A percentile compares a stretch with the other conserved stretches of the same genome.
Evolutionary conservation across 1,284 basidiomycete species (phyloP).

Genomic region (Paramarasmius palmivorus): DNA sequence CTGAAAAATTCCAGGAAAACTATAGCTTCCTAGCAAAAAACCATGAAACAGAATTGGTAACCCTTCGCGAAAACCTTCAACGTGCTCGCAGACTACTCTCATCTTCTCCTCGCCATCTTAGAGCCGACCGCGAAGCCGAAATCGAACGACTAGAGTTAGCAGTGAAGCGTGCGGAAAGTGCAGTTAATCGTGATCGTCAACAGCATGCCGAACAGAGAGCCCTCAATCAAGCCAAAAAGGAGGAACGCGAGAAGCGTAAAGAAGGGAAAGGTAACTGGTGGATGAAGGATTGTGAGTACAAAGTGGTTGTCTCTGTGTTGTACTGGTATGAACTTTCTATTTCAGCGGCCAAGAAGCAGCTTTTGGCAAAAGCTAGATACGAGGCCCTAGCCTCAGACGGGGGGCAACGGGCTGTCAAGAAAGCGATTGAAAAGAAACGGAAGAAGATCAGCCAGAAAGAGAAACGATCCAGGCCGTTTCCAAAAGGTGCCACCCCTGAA

Average conservation of each 20-base stretch:
- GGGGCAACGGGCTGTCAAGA: constrained; percentile 81
- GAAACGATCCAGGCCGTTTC: constrained; percentile 80
- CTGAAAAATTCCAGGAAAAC: constrained; percentile 68
- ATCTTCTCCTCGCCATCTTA: constrained; percentile 65
- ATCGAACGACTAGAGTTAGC: constrained; percentile 76
- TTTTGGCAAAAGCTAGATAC: constrained; percentile 74
- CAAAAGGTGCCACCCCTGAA: constrained; percentile 26
- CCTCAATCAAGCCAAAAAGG: constrained; percentile 56
- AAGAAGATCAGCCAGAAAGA: constrained; percentile 89
- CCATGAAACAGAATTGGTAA: constrained; percentile 67
- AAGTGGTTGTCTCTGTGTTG: no score
- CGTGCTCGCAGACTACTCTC: constrained; percentile 69
- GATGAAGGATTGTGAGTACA: constrained; percentile 78
- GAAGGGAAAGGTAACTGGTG: constrained; percentile 85
- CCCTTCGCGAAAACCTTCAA: constrained; percentile 67
- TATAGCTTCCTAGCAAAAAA: constrained; percentile 81
- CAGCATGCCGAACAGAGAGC: constrained; percentile 73
- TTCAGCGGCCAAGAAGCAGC: constrained; percentile 75
- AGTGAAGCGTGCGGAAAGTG: constrained; percentile 76
- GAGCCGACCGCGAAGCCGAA: constrained; percentile 69
- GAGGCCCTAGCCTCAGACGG: constrained; percentile 74
- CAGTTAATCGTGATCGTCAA: constrained; percentile 74
- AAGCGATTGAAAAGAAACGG: constrained; percentile 86
- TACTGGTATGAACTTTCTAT: constrained; percentile 9
- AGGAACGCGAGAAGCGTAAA: constrained; percentile 74